Conservation (phyloP, 2,329 filamentous ascomycete species). For the Fusarium papillatum region DNA sequence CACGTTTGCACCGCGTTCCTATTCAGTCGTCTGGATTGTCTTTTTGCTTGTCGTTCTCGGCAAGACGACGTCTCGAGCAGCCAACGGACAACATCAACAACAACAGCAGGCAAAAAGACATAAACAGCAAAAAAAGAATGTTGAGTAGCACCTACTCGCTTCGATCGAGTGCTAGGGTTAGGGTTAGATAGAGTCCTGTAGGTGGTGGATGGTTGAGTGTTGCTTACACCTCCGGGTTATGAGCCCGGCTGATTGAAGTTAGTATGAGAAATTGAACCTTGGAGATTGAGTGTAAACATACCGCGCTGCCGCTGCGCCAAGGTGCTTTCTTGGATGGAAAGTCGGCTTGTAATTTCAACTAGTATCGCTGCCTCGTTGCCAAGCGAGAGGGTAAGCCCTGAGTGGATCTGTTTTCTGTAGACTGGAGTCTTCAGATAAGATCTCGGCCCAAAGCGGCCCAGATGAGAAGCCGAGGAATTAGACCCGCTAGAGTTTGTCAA, state of each 20-base stretch:
- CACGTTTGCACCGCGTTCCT: not conserved
- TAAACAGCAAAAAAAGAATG: not conserved
- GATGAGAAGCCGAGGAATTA: not conserved
- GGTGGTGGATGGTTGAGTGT: not conserved
- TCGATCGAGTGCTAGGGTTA: not conserved
- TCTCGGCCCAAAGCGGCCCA: not conserved
- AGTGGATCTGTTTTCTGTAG: not conserved
- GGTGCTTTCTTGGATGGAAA: not conserved
- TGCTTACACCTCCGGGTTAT: conserved; percentile 4
- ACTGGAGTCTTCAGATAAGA: not conserved
- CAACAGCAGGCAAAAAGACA: not conserved
- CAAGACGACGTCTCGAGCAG: not conserved
- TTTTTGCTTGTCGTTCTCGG: not conserved
- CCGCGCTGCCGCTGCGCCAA: not conserved
- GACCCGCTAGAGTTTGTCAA: not conserved
- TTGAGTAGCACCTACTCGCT: not conserved
- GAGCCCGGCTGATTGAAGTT: not conserved
- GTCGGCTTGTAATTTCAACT: not conserved
- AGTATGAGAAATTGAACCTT: not conserved
- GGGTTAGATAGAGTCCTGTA: not conserved
- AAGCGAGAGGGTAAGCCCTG: conserved; percentile 1
- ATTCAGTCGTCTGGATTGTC: not conserved
- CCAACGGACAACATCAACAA: not conserved
- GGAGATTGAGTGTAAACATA: not conserved
- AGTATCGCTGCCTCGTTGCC: not conserved